Evolutionary conservation across 2,329 filamentous ascomycete genomes (phyloP), one percentile per base, ranked within the genome.

Genomic region (Graphilbum fragrans): DNA sequence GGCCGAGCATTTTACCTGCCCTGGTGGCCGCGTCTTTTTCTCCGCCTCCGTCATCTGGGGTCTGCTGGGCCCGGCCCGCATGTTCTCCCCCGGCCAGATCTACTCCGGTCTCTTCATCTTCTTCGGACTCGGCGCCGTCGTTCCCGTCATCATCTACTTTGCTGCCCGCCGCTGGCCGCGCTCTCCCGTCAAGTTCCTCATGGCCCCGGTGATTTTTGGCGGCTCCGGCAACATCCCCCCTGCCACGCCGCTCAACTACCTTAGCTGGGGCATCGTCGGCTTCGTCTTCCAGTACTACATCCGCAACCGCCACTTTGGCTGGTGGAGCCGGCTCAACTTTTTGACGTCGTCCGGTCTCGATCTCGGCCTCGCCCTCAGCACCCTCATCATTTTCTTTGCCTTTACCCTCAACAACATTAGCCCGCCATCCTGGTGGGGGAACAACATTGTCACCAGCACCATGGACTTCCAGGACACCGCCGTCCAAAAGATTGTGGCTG

Each of bases 311-410:
- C 69, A 74, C 55, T 76, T 75, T 47, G 69, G 62, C 22, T 86
- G 82, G 82, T 86, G 82, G 82, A 74, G 72, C 58, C 69, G 78
- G 21, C 73, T 83, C 53, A 86, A 85, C 61, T 86, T 82, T 52
- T 60, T 86, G 45, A 80, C 81, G 0, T 80, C 77, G 12, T 81
- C 79, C 0, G 81, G 74, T 0, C 63, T 86, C 37, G 82, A 86
- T 49, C 65, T 82, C 12, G 82, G 81, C 2, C 64, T 86, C 2
- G 78, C 77, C 2, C 61, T 86, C 21, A 69, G 66, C 17, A 84
- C 80, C 2, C 66, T 86, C 35, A 59, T 82, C 45, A 77, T 85
- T 49, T 84, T 86, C 62, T 74, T 86, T 47, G 72, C 74, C 0
- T 74, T 86, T 46, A 76, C 76, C 2, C 59, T 86, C 48, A 72